A percentile compares a stretch with the other conserved stretches of the same genome.
Evolutionary conservation across 2,329 filamentous ascomycete genomes (phyloP).

Genomic region (Calonectria henricotiae): DNA sequence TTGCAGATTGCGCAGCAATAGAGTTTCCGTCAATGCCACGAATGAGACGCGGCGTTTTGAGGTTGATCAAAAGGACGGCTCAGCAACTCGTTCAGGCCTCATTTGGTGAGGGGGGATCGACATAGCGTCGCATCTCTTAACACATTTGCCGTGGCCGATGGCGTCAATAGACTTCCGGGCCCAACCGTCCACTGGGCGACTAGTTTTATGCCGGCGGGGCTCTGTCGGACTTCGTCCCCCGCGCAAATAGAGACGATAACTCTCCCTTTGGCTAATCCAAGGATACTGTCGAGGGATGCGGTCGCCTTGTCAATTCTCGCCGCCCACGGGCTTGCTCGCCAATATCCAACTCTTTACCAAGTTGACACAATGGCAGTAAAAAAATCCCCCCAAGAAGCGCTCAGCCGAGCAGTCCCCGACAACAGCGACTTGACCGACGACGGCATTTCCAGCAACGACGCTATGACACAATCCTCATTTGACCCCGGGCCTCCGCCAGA

Average conservation of each 20-base stretch:
- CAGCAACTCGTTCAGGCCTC: no score
- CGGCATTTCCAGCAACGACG: not conserved
- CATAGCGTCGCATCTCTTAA: constrained; percentile 1
- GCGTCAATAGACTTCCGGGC: constrained; percentile 11
- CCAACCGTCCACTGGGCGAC: not conserved
- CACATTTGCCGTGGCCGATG: not conserved
- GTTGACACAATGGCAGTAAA: not conserved
- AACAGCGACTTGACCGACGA: not conserved
- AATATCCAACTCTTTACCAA: not conserved
- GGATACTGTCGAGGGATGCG: not conserved
- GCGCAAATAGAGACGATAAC: constrained; percentile 1
- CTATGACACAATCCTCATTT: not conserved
- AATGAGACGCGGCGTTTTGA: not conserved
- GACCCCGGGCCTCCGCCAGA: constrained; percentile 15
- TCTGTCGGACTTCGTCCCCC: constrained; percentile 11
- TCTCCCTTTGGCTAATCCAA: not conserved
- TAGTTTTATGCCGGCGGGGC: not conserved
- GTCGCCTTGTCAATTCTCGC: no score
- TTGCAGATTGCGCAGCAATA: not conserved
- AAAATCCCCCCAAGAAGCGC: not conserved
- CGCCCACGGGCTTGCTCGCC: no score
- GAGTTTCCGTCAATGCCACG: not conserved
- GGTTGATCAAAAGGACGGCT: not conserved
- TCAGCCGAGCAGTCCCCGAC: not conserved
- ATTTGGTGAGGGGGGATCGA: not conserved